phyloP scores from a whole-genome alignment of 139 green algal species.

The Yamagishiella unicocca region DNA sequence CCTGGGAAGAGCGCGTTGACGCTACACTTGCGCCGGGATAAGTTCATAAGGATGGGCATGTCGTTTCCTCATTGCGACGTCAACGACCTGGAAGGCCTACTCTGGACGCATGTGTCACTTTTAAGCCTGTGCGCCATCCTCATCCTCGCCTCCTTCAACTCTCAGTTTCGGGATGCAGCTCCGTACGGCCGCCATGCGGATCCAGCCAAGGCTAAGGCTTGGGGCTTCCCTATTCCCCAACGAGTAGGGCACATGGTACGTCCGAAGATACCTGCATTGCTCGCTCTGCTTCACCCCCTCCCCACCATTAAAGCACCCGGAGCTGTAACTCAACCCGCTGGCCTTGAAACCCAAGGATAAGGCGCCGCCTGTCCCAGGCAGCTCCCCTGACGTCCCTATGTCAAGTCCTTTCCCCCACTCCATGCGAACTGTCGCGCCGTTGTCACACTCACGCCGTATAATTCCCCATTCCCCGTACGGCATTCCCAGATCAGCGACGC shows the following conservation, averaged over 20 bases:
- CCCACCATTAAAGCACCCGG: neutral
- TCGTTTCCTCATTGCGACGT: conserved; percentile 24
- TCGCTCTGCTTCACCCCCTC: neutral
- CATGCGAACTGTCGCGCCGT: neutral
- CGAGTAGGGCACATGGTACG: conserved; percentile 10
- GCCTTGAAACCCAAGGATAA: neutral
- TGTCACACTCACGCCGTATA: neutral
- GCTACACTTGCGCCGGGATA: no score
- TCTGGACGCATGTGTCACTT: conserved; percentile 22
- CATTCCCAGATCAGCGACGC: conserved; percentile 10
- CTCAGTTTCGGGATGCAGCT: conserved; percentile 31
- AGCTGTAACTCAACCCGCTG: neutral
- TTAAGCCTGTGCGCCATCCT: conserved; percentile 1
- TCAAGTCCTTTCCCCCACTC: neutral
- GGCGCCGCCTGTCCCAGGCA: neutral
- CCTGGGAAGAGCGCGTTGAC: no score
- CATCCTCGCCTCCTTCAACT: conserved; percentile 5
- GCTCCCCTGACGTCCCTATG: neutral
- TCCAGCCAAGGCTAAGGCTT: neutral
- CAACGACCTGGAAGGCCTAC: neutral
- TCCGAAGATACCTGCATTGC: neutral
- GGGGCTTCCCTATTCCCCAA: conserved; percentile 25
- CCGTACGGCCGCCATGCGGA: conserved; percentile 18
- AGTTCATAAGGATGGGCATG: no score
- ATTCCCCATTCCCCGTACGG: neutral